These are phyloP conservation scores for Colletotrichum lini DNA, from an alignment of 2,329 filamentous ascomycete species.

Conservation along the genomic window DNA sequence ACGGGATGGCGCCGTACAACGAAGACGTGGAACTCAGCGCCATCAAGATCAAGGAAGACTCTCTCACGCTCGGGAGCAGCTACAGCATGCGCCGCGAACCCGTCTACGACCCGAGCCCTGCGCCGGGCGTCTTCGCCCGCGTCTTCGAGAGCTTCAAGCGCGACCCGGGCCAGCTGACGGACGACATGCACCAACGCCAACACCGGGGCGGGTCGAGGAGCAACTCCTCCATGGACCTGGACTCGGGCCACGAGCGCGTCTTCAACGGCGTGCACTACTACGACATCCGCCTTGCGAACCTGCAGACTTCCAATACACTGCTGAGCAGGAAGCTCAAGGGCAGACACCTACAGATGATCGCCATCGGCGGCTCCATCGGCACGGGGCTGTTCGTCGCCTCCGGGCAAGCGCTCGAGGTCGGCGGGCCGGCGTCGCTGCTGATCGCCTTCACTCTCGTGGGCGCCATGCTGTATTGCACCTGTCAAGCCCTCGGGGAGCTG, in stretches of 20 bases:
- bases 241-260: constrained; percentile 46
- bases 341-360: constrained; percentile 96
- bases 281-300: constrained; percentile 70
- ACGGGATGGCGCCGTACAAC: constrained; percentile 54
- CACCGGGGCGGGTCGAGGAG: constrained; percentile 57
- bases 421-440: constrained; percentile 83
- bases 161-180: constrained; percentile 65
- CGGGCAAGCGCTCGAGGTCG: constrained; percentile 77
- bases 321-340: constrained; percentile 85
- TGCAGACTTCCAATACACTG: constrained; percentile 82
- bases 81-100: constrained; percentile 68
- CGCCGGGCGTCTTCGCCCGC: constrained; percentile 55
- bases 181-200: not conserved
- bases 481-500: constrained; percentile 92
- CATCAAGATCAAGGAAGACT: constrained; percentile 72
- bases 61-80: constrained; percentile 63
- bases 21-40: constrained; percentile 70
- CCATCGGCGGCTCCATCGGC: constrained; percentile 93
- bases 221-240: constrained; percentile 51
- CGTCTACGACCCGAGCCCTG: constrained; percentile 56
- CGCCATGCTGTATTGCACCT: constrained; percentile 90
- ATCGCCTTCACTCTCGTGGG: constrained; percentile 86
- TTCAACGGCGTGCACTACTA: constrained; percentile 65
- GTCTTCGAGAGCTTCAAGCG: constrained; percentile 75
- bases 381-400: constrained; percentile 92